phyloP scores from a whole-genome alignment of 345 rosid species.

The Erodium maritimum region DNA sequence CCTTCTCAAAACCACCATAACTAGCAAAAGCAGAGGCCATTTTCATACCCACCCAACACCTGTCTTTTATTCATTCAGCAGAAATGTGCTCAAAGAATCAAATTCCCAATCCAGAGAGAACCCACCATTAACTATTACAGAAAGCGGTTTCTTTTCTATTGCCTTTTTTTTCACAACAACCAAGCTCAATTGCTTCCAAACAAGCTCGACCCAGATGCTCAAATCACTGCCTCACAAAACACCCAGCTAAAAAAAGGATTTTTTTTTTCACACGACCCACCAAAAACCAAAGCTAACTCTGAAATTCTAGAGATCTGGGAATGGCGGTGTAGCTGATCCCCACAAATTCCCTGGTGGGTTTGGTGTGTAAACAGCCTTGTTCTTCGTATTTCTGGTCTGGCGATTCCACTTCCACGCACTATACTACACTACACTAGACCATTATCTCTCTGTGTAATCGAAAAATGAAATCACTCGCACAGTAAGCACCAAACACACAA shows the following conservation, averaged over 20 bases:
- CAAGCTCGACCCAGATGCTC: conserved; percentile 21
- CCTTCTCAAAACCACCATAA: conserved; percentile 1
- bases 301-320: conserved; percentile 32
- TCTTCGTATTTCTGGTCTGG: not conserved
- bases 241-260: conserved; percentile 10
- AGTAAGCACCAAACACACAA: not conserved
- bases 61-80: conserved; percentile 15
- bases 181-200: conserved; percentile 9
- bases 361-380: conserved; percentile 12
- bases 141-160: too few species aligned
- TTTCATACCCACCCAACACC: conserved; percentile 13
- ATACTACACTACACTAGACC: not conserved
- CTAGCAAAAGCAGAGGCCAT: conserved; percentile 10
- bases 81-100: not conserved
- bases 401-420: not conserved
- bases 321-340: conserved; percentile 20
- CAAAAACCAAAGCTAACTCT: conserved; percentile 16
- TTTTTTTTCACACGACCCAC: conserved; percentile 20
- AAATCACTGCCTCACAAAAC: conserved; percentile 19
- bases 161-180: conserved; percentile 6
- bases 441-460: not conserved
- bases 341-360: conserved; percentile 27
- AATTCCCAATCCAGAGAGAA: not conserved
- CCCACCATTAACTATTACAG: not conserved
- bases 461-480: not conserved